phyloP scores from a whole-genome alignment of 2,329 filamentous ascomycete species.

The Westerdykella ornata region DNA sequence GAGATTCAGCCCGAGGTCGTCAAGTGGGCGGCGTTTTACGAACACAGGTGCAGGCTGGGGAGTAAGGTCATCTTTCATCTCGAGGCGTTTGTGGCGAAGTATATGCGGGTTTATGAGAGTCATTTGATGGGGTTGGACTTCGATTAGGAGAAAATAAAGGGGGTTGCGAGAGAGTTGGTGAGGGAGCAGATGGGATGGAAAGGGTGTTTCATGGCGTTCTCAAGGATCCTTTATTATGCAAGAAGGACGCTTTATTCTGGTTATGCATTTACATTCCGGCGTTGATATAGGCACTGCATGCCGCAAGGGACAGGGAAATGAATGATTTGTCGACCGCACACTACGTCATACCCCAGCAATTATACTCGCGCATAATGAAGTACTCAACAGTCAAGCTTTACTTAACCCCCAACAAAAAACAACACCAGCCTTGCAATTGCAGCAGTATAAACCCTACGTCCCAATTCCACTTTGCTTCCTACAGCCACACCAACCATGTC shows the following conservation, averaged over 20 bases:
- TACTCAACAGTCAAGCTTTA: neutral
- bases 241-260: neutral
- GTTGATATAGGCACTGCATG: neutral
- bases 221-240: neutral
- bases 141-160: slow-evolving; percentile 14
- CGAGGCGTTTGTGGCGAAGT: slow-evolving; percentile 97
- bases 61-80: slow-evolving; percentile 96
- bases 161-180: no score
- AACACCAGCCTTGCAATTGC: no score
- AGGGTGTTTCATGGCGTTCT: neutral
- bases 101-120: slow-evolving; percentile 94
- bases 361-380: neutral
- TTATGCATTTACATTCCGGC: slow-evolving; percentile 3
- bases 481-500: slow-evolving; percentile 39
- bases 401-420: neutral
- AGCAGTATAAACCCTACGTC: no score
- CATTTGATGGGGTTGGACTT: slow-evolving; percentile 48
- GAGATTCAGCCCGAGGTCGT: slow-evolving; percentile 85
- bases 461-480: no score
- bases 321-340: slow-evolving; percentile 3
- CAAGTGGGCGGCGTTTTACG: slow-evolving; percentile 94
- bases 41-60: slow-evolving; percentile 86
- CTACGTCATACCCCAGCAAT: slow-evolving; percentile 7
- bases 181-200: no score
- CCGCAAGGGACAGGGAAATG: neutral